Conservation (phyloP, 768 basidiomycete genomes). For the Podaxis sp. region DNA sequence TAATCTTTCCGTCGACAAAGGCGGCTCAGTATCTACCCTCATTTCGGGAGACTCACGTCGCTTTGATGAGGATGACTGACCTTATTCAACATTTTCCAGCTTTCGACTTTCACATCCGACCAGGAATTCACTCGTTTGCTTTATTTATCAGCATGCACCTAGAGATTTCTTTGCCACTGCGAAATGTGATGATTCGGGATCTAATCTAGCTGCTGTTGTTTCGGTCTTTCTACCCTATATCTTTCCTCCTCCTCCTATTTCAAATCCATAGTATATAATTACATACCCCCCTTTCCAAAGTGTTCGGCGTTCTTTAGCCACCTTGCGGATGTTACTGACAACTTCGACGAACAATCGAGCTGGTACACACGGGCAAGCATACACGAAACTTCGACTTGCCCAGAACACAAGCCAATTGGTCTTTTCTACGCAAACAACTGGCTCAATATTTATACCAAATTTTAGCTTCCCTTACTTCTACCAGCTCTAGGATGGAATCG, state of each 20-base stretch:
- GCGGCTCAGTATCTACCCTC: slow-evolving; percentile 37
- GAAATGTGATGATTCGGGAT: too few species aligned
- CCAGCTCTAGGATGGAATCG: not conserved
- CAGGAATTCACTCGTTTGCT: too few species aligned
- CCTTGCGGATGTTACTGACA: too few species aligned
- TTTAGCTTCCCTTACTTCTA: not conserved
- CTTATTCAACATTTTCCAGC: not conserved
- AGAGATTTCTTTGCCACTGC: too few species aligned
- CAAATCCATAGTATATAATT: too few species aligned
- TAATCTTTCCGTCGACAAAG: slow-evolving; percentile 58
- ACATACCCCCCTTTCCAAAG: too few species aligned
- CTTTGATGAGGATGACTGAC: slow-evolving; percentile 14
- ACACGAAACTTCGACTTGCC: too few species aligned
- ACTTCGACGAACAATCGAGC: too few species aligned
- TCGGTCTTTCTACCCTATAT: too few species aligned
- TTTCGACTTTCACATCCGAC: not conserved
- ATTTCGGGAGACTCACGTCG: slow-evolving; percentile 15
- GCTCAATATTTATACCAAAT: not conserved
- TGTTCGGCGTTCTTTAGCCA: too few species aligned
- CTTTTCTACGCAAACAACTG: not conserved
- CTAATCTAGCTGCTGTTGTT: not conserved
- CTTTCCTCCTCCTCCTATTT: not conserved
- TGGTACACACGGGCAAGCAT: too few species aligned
- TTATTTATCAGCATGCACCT: too few species aligned
- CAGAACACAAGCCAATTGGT: not conserved